Evolutionary conservation across 768 basidiomycete genomes (phyloP).

Genomic region (Fomitopsis serialis): DNA sequence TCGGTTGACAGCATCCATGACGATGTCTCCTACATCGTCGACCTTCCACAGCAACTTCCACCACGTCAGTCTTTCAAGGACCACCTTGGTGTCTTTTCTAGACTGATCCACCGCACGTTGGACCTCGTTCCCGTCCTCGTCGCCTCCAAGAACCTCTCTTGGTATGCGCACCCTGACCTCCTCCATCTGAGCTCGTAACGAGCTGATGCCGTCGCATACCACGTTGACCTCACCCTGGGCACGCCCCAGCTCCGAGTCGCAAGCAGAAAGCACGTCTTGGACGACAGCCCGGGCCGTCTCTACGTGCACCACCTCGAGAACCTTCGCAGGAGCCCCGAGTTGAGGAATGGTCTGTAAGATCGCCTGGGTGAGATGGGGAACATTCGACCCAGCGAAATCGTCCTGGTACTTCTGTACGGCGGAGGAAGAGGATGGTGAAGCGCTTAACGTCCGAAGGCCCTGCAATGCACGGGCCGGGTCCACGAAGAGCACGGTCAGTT

Average conservation of each 20-base stretch:
- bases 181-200: constrained; percentile 16
- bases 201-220: constrained; percentile 7
- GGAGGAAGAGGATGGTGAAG: constrained; percentile 38
- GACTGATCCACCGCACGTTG: constrained; percentile 24
- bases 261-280: constrained; percentile 12
- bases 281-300: constrained; percentile 18
- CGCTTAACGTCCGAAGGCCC: constrained; percentile 45
- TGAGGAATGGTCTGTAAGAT: constrained; percentile 26
- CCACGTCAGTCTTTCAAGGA: constrained; percentile 31
- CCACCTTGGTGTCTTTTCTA: constrained; percentile 22
- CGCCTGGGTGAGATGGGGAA: constrained; percentile 42
- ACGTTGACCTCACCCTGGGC: constrained; percentile 14
- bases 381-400: constrained; percentile 51
- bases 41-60: constrained; percentile 36
- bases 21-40: constrained; percentile 32
- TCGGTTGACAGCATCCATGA: constrained; percentile 26
- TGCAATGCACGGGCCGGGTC: constrained; percentile 56
- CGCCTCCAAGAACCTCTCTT: constrained; percentile 18
- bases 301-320: constrained; percentile 8
- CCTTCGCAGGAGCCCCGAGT: neutral
- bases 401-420: constrained; percentile 64
- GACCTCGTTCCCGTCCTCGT: constrained; percentile 16
- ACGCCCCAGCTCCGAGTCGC: constrained; percentile 6
- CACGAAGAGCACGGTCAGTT: constrained; percentile 35
- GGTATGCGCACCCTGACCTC: constrained; percentile 16